Base-by-base conservation (phyloP, 768 basidiomycete species). In the Suillus bovinus region DNA sequence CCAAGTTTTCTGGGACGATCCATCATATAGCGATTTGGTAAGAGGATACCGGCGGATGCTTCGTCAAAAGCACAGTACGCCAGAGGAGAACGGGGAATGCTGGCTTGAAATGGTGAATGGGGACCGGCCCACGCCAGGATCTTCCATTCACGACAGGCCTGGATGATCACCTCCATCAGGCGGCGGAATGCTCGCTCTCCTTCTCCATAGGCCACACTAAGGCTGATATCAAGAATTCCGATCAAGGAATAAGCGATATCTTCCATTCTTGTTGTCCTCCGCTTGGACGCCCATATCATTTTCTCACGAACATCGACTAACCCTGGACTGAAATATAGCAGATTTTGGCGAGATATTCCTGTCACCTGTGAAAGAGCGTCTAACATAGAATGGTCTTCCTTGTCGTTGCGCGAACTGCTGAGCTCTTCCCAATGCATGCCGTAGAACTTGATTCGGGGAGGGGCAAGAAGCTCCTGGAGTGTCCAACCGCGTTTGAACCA, bases 221-320 rank as follows among this genome's bases (percentile, higher is more conserved):
- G 64, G 42, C 59, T 65, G 53, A 72, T 63, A 39, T 72, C 58
- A 33, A 72, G 65, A 29, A 72, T 63, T 6, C 71, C 72, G n/a
- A 74, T 27, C 38, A 72, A 63, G 5, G 64, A 70, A 44, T 72
- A 72, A 20, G 72, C 67, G 16, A 63, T 60, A 14, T 74, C 72
- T 61, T 74, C 72, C 10, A 59, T 47, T 29, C 66, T 68, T 8
- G 71, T 73, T 20, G 73, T 74, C 9, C 54, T 58, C 55, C 73
- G 61, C 34, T 47, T 42, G 1, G 71, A 64, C 2, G 72, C 72
- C 73, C 73, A 69, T 8, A 62, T 50, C 63, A 74, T 63, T 24
- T 66, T 67, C 41, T 70, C 67, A 13, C 61, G 46, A 47, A 71
- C 69, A 22, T 64, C 27, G 36, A 68, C 49, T 33, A 68, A 57